Conservation (phyloP, 78 protist species). For the slime mould (Dictyostelium discoideum) region DNA sequence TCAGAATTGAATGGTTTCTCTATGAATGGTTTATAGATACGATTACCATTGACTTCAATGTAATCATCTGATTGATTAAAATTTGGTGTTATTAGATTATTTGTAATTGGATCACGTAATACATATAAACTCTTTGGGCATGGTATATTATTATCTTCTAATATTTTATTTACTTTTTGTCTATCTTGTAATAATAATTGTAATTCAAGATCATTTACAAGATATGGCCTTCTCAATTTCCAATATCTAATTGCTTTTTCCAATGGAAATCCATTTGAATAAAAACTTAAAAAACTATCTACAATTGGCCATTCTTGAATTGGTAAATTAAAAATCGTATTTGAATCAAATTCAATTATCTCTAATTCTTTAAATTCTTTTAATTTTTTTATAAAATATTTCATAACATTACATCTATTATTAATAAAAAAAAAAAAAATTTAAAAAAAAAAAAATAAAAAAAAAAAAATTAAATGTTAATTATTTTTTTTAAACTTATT, state of each 20-base stretch:
- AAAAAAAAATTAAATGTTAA: conserved; percentile 1
- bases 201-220: conserved; percentile 85
- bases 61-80: conserved; percentile 63
- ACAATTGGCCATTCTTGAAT: conserved; percentile 90
- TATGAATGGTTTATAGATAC: conserved; percentile 95
- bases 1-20: conserved; percentile 96
- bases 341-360: neutral
- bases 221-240: conserved; percentile 73
- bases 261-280: conserved; percentile 92
- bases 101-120: neutral
- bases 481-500: too few relatives aligned
- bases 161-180: conserved; percentile 62
- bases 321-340: conserved; percentile 32
- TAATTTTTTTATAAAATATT: conserved; percentile 41
- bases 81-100: neutral
- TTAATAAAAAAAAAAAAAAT: neutral
- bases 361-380: conserved; percentile 16
- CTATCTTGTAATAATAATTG: conserved; percentile 83
- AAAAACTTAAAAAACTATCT: conserved; percentile 88
- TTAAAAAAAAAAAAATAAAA: neutral
- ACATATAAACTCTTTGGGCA: conserved; percentile 31
- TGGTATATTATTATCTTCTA: conserved; percentile 77
- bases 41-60: conserved; percentile 64
- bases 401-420: conserved; percentile 55
- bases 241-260: conserved; percentile 78